Percentiles rank a stretch among this genome's conserved stretches.
phyloP scores from a whole-genome alignment of 148 eudicot genomes.

The Rhododendron ovatum region DNA sequence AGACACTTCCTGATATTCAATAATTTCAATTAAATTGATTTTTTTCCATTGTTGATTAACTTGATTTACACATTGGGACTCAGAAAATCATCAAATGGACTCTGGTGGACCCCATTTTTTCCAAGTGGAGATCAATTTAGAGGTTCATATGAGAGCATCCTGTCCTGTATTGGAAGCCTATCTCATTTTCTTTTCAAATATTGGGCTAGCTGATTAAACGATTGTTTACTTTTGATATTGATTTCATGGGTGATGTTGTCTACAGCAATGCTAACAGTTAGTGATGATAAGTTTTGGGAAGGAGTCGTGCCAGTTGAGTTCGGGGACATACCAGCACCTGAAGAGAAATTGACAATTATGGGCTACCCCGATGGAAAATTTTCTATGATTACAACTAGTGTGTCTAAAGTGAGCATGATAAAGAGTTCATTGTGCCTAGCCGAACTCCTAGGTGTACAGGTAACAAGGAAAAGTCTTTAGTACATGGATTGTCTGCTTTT shows the following conservation, averaged over 20 bases:
- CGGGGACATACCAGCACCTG: not conserved
- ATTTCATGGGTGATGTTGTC: not conserved
- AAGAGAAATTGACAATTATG: not conserved
- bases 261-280: not conserved
- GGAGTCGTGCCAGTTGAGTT: not conserved
- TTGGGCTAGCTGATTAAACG: not conserved
- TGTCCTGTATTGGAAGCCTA: not conserved
- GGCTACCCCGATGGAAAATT: not conserved
- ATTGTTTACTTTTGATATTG: not conserved
- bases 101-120: not conserved
- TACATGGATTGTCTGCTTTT: not conserved
- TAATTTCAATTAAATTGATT: not conserved
- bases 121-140: not conserved
- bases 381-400: not conserved
- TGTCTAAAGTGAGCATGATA: not conserved
- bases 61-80: not conserved
- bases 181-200: not conserved
- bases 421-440: not conserved
- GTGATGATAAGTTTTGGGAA: not conserved
- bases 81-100: not conserved
- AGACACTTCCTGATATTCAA: not conserved
- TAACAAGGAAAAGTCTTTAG: not conserved
- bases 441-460: not conserved
- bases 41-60: not conserved
- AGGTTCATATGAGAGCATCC: not conserved